These are phyloP conservation scores for Gremmenia infestans DNA, from an alignment of 2,329 filamentous ascomycete genomes.

Conservation along the genomic window DNA sequence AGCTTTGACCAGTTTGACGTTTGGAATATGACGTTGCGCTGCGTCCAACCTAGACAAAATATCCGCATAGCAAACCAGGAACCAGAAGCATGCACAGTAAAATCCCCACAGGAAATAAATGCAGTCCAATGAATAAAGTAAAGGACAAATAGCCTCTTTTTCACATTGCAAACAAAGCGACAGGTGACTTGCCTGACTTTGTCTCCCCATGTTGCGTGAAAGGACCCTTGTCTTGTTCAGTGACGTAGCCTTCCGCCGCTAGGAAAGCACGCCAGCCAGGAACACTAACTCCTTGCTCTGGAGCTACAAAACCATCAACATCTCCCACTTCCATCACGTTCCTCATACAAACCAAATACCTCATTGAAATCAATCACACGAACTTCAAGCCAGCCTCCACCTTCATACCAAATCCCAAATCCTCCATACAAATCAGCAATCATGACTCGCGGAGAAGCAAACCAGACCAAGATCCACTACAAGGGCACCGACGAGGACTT, in stretches of 20 bases:
- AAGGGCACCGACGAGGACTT: slow-evolving; percentile 65
- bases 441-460: slow-evolving; percentile 53
- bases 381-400: slow-evolving; percentile 1
- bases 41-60: neutral
- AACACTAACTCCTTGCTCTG: neutral
- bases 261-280: slow-evolving; percentile 18
- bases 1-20: neutral
- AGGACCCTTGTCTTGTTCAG: slow-evolving; percentile 16
- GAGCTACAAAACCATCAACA: slow-evolving; percentile 30
- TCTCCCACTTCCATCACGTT: slow-evolving; percentile 10
- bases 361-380: neutral
- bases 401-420: neutral
- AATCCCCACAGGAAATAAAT: neutral
- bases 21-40: slow-evolving; percentile 8
- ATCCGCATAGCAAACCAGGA: neutral
- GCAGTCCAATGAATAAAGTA: neutral
- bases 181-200: neutral
- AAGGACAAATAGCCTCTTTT: neutral
- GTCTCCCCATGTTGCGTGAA: slow-evolving; percentile 16
- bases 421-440: slow-evolving; percentile 10
- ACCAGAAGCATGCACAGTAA: neutral
- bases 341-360: slow-evolving; percentile 6
- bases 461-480: slow-evolving; percentile 62
- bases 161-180: neutral
- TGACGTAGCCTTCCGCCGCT: slow-evolving; percentile 21